phyloP scores from a whole-genome alignment of 352 stramenopile species.

The Phytophthora cajani region DNA sequence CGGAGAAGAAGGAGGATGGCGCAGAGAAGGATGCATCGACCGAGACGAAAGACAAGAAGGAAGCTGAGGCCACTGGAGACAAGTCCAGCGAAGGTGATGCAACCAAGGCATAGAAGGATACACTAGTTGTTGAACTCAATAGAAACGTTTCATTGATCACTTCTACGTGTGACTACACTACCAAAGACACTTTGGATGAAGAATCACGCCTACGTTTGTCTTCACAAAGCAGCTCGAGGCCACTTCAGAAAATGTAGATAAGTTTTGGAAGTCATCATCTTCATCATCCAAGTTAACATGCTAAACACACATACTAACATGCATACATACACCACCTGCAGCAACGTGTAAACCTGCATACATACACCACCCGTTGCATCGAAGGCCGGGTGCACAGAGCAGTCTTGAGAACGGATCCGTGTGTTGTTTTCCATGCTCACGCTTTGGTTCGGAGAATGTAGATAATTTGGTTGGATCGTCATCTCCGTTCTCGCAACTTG shows the following conservation, averaged over 20 bases:
- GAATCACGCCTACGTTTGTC: constrained; percentile 40
- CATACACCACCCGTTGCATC: constrained; percentile 4
- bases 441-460: constrained; percentile 64
- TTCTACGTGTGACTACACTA: not conserved
- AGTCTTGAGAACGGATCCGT: constrained; percentile 39
- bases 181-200: constrained; percentile 23
- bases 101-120: constrained; percentile 14
- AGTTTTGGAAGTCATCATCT: constrained; percentile 76
- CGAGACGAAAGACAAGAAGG: not conserved
- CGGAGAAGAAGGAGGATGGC: constrained; percentile 15
- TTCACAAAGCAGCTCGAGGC: constrained; percentile 31
- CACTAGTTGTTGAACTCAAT: constrained; percentile 9
- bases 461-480: constrained; percentile 73
- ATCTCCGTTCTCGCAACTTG: constrained; percentile 49
- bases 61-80: constrained; percentile 8
- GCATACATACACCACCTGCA: not conserved
- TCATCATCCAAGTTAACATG: constrained; percentile 37
- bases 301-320: not conserved
- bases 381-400: constrained; percentile 12
- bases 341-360: not conserved
- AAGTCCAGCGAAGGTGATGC: constrained; percentile 14
- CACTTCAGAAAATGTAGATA: constrained; percentile 76
- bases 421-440: constrained; percentile 49
- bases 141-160: constrained; percentile 18
- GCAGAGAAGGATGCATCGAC: constrained; percentile 10